phyloP scores from a whole-genome alignment of 768 basidiomycete genomes.

The Trametes elegans region DNA sequence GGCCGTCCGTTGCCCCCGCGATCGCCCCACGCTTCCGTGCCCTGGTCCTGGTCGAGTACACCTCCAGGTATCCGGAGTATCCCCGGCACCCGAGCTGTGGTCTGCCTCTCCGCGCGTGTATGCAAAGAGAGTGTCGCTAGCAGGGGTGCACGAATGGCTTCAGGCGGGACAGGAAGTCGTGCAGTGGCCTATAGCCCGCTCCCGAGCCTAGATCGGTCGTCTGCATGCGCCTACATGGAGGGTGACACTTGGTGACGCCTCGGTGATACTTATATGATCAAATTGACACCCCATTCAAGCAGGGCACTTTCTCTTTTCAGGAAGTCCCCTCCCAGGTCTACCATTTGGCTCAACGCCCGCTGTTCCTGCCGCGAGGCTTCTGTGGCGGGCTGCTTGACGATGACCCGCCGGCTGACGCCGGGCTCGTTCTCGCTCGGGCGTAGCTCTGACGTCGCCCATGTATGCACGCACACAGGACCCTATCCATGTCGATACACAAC shows the following conservation, averaged over 20 bases:
- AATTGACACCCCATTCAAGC: background rate
- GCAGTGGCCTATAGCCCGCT: too few relatives aligned
- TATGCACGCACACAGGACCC: too few relatives aligned
- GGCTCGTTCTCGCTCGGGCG: background rate
- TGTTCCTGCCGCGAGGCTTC: background rate
- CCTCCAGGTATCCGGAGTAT: too few relatives aligned
- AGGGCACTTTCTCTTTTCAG: background rate
- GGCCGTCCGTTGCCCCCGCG: background rate
- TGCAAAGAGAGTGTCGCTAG: too few relatives aligned
- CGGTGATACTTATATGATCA: constrained; percentile 8
- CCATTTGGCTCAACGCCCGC: too few relatives aligned
- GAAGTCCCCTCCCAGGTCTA: background rate
- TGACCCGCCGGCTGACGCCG: constrained; percentile 3
- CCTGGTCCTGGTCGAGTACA: background rate
- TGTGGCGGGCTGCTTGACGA: background rate
- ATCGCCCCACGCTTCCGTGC: background rate
- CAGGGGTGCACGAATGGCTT: too few relatives aligned
- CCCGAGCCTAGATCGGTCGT: background rate
- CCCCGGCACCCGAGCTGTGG: too few relatives aligned
- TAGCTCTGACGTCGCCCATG: background rate
- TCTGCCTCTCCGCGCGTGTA: too few relatives aligned
- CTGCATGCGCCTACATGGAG: constrained; percentile 6
- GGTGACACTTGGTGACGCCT: constrained; percentile 5
- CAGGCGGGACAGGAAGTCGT: too few relatives aligned
- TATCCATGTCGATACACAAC: too few relatives aligned